phyloP scores from a whole-genome alignment of 177 flowering plant species.

The Vitis hybrid region DNA sequence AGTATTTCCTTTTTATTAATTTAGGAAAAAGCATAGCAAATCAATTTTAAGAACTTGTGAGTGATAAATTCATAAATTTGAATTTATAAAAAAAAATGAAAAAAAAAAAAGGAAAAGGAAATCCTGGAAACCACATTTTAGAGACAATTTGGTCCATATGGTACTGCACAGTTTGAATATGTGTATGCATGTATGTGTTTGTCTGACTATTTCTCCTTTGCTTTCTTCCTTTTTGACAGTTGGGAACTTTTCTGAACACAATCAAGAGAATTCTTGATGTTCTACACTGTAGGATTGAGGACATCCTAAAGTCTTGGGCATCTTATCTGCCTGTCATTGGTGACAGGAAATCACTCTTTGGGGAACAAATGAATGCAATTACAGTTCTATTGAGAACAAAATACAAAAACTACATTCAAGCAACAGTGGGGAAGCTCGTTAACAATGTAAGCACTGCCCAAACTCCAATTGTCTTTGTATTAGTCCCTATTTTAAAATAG shows the following conservation, averaged over 20 bases:
- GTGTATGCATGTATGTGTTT: background rate
- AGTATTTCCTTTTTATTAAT: background rate
- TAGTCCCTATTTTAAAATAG: background rate
- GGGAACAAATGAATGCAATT: conserved; percentile 85
- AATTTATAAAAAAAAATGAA: background rate
- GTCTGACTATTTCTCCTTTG: conserved; percentile 1
- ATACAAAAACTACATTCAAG: conserved; percentile 88
- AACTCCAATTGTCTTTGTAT: background rate
- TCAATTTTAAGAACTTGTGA: background rate
- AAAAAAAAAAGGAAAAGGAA: background rate
- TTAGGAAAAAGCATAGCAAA: background rate
- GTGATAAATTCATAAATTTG: background rate
- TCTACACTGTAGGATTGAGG: conserved; percentile 73
- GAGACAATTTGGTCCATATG: background rate
- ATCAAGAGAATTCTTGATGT: conserved; percentile 89
- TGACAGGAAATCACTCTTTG: conserved; percentile 59
- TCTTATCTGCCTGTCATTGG: conserved; percentile 63
- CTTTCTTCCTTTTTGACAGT: conserved; percentile 33
- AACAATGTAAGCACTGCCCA: conserved; percentile 60
- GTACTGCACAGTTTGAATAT: background rate
- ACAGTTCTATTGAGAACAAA: conserved; percentile 83
- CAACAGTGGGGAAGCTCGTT: conserved; percentile 72
- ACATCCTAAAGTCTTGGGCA: conserved; percentile 77
- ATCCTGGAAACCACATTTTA: background rate
- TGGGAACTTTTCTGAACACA: conserved; percentile 81